phyloP scores from a whole-genome alignment of 805 yeast genomes.

The Saccharomycopsis oosterbeekiorum region DNA sequence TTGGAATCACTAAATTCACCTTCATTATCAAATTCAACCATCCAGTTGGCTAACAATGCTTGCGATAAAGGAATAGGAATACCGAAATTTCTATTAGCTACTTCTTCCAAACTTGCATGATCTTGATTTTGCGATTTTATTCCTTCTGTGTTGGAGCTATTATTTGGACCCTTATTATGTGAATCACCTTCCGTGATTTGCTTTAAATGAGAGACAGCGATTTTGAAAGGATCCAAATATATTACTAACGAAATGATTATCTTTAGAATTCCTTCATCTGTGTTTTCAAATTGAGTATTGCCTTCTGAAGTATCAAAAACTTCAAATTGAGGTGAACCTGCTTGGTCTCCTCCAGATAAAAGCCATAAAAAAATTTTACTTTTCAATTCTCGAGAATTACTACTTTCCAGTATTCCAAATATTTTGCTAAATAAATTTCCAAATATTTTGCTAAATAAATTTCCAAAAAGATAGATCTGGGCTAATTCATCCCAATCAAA shows the following conservation, averaged over 20 bases:
- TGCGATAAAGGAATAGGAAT: constrained; percentile 18
- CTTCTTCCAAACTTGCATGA: constrained; percentile 4
- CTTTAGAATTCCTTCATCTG: constrained; percentile 4
- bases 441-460: constrained; percentile 4
- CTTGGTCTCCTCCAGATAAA: constrained; percentile 12
- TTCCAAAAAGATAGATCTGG: constrained; percentile 16
- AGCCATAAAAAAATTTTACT: constrained; percentile 15
- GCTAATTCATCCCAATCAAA: constrained; percentile 15
- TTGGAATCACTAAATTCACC: constrained; percentile 5
- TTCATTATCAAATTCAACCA: constrained; percentile 11
- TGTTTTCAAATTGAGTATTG: constrained; percentile 3
- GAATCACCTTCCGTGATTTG: constrained; percentile 11
- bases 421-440: no score
- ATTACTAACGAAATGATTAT: constrained; percentile 10
- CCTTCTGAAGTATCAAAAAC: neutral
- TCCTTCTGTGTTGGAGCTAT: neutral
- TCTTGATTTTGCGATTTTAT: neutral
- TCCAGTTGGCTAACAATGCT: constrained; percentile 16
- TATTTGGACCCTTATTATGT: neutral
- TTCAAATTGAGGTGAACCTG: constrained; percentile 9
- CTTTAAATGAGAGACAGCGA: constrained; percentile 12
- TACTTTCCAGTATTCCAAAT: no score
- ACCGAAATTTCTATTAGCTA: constrained; percentile 8
- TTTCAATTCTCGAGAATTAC: neutral
- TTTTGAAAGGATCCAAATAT: constrained; percentile 11